Evolutionary conservation across 2,329 filamentous ascomycete species (phyloP).

Genomic region (Paraconiothyrium brasiliense): DNA sequence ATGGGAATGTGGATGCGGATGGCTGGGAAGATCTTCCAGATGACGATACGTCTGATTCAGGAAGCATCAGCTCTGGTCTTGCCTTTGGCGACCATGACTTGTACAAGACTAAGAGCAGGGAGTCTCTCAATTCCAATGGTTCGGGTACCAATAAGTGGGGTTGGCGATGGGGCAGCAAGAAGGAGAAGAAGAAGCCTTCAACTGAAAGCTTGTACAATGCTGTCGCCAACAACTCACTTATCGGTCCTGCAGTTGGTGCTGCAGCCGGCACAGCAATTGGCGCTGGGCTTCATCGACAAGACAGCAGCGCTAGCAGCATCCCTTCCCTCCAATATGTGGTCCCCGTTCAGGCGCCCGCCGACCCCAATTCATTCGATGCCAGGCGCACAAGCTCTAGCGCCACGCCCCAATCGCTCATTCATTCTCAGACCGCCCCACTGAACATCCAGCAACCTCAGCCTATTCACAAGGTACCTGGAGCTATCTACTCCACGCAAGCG

Average conservation of each 20-base stretch:
- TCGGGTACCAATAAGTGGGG: slow-evolving; percentile 67
- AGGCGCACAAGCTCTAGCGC: slow-evolving; percentile 60
- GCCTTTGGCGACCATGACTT: slow-evolving; percentile 65
- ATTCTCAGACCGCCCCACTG: slow-evolving; percentile 59
- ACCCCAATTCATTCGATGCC: slow-evolving; percentile 70
- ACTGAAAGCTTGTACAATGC: slow-evolving; percentile 47
- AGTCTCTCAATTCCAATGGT: slow-evolving; percentile 63
- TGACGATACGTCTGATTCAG: slow-evolving; percentile 50
- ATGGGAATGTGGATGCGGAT: slow-evolving; percentile 61
- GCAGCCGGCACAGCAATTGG: slow-evolving; percentile 55
- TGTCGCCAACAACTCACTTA: slow-evolving; percentile 46
- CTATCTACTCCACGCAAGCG: slow-evolving; percentile 66
- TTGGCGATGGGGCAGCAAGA: slow-evolving; percentile 68
- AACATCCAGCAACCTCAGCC: slow-evolving; percentile 89
- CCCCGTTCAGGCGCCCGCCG: slow-evolving; percentile 69
- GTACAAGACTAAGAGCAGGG: slow-evolving; percentile 55
- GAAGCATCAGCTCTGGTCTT: slow-evolving; percentile 65
- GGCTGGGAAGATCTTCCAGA: slow-evolving; percentile 55
- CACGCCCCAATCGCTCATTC: slow-evolving; percentile 46
- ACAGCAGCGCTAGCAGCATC: slow-evolving; percentile 58
- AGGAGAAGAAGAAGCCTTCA: slow-evolving; percentile 51
- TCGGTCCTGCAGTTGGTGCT: slow-evolving; percentile 53
- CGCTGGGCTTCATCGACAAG: slow-evolving; percentile 59
- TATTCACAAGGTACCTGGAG: slow-evolving; percentile 74
- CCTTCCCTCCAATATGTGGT: slow-evolving; percentile 70